Evolutionary conservation across 768 basidiomycete species (phyloP), one percentile per base, ranked within the genome.

Genomic region (Pulveroboletus sp.): DNA sequence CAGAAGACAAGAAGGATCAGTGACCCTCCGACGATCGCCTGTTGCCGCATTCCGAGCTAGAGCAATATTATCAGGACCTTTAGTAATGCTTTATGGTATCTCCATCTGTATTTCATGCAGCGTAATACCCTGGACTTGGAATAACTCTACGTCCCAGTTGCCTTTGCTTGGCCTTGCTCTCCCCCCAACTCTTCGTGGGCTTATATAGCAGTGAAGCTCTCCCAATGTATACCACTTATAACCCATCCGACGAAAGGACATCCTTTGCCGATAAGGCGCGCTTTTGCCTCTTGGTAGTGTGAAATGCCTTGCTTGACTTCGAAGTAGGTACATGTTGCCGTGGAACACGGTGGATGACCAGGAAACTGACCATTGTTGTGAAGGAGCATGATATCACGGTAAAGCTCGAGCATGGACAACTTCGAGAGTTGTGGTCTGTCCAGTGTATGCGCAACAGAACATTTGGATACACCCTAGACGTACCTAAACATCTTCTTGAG

Each of bases 221-320:
- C 81, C 75, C 79, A 81, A 43, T 62, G 58, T 32, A 57, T 50
- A 4, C 83, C 84, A 45, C 77, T 82, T 19, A 49, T 64, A 34
- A 84, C 61, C 87, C 87, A 90, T 17, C 82, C 85, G 29, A 68
- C 63, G 51, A 90, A 86, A 3, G 76, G 70, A 4, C 76, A 73
- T 0, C 59, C 62, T 29, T 64, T 53, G 0, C 76, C 77, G 14
- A 73, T 54, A 22, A 90, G 68, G 4, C 60, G 60, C 7, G 55
- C 45, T 60, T 84, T 88, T 0, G 78, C 81, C 1, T 43, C 53
- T 51, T 80, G 79, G 55, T 86, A 86, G 11, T 65, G 70, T 13
- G 51, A 41, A 5, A 72, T 67, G 2, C 60, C 49, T 37, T 66
- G 63, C 54, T 86, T 87, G 8, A 57, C 57, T 16, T 71, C 61